Evolutionary conservation across 139 green algal genomes (phyloP).

Genomic region (Chlamydomonas eustigma): DNA sequence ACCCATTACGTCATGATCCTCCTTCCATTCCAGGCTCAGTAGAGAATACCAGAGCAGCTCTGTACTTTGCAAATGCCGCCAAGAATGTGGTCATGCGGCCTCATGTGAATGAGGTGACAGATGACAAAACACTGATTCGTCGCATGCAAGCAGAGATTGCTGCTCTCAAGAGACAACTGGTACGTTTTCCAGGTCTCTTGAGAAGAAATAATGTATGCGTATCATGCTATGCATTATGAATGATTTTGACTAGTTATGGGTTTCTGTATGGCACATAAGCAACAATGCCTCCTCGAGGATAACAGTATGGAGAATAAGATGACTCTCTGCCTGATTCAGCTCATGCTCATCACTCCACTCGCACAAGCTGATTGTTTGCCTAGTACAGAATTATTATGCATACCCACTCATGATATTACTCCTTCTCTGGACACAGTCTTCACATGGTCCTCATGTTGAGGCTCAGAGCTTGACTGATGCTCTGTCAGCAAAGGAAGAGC

Average conservation of each 20-base stretch:
- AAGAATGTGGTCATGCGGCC: slow-evolving; percentile 74
- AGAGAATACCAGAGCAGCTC: slow-evolving; percentile 63
- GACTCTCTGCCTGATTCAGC: too few species aligned
- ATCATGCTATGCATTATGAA: too few species aligned
- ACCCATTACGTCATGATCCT: too few species aligned
- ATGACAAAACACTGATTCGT: slow-evolving; percentile 57
- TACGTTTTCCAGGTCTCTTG: slow-evolving; percentile 4
- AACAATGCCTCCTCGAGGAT: too few species aligned
- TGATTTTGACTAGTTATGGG: too few species aligned
- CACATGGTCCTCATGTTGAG: neutral
- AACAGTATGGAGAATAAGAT: too few species aligned
- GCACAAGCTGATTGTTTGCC: too few species aligned
- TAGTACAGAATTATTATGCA: too few species aligned
- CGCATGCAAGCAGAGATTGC: slow-evolving; percentile 74
- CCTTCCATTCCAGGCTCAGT: slow-evolving; percentile 38
- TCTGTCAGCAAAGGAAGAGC: slow-evolving; percentile 26
- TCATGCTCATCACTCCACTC: too few species aligned
- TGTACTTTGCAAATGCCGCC: slow-evolving; percentile 89
- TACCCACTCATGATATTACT: too few species aligned
- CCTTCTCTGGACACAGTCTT: neutral
- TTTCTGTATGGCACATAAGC: too few species aligned
- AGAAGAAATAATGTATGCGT: too few species aligned
- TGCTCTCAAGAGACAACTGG: slow-evolving; percentile 44
- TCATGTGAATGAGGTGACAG: slow-evolving; percentile 64
- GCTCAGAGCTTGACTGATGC: slow-evolving; percentile 2